Base-by-base conservation (phyloP, 371 early-diverging fungal species). In the Paraphysoderma sedebokerense region DNA sequence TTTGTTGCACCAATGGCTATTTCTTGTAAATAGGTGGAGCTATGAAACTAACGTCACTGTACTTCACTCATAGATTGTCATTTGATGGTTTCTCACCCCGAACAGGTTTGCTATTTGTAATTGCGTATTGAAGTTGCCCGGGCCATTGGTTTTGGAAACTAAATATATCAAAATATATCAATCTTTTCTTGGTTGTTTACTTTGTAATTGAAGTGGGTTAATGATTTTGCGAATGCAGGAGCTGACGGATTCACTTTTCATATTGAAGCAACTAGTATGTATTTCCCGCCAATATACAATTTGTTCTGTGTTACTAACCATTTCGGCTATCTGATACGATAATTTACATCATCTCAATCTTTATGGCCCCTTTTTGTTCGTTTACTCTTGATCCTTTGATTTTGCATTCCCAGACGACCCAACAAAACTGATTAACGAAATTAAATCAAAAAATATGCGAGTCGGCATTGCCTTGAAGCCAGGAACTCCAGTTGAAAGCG, bases 401-500 rank as follows among this genome's bases (percentile, higher is more conserved):
- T 24, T 22, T 53, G 31, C 7, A 5, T 17, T 17, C 22, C 20
- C 34, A 69, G 59, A 79, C 3, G 76, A 91, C 29, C 72, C 91
- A 6, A 48, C 67, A 0, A 70, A 65, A 0, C 64, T 92, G 30
- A 87, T 93, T 49, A 74, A 81, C 31, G 51, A 67, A 54, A 84
- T 93, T 50, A 82, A 84, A 35, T 71, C 67, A 7, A 70, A 70
- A 23, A 87, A 88, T 35, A 92, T 95, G 92, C 81, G 83, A 66
- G 87, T 85, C 33, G 95, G 98, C 45, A 74, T 97, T 26, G 89
- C 95, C 2, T 62, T 99, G 41, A 95, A 92, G 62, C 98, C 98
- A 5, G 71, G 73, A 41, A 96, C 98, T 0, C 75, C 81, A 6
- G 72, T 87, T 22, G 83, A 84, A n/a, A 53, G 66, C 0, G 79